Evolutionary conservation across 306 rosid genomes (phyloP), one percentile per base, ranked within the genome.

Genomic region (Prunus padus): DNA sequence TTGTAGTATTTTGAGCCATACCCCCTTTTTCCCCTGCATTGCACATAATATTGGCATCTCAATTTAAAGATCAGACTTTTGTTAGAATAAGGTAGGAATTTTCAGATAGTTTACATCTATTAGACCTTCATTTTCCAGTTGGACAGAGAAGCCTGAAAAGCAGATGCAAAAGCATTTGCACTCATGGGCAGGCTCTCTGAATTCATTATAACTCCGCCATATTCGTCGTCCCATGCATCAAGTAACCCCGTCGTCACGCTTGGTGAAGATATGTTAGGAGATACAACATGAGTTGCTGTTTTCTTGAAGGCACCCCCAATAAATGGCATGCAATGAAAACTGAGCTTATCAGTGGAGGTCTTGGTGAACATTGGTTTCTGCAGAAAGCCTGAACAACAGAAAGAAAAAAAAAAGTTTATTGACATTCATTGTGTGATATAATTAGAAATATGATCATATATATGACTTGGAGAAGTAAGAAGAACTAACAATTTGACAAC

Each of bases 1-100:
- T 73, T 25, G 75, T 63, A 71, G 55, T 57, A 86, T 26, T 61
- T 86, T 82, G n/a, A 86, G 86, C 90, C 90, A 86, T 13, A 84
- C 72, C 45, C 86, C 84, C 19, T 4, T 81, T 75, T 79, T 81
- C 60, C 84, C 86, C 86, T 84, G 8, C 23, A 67, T 84, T 81
- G 12, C 23, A 67, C 71, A 67, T 4, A 28, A 28, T 44, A 51
- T n/a, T n/a, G n/a, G 46, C n/a, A 55, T 11, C 11, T 55, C 20
- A 37, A 37, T 37, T 37, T 37, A 37, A 37, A 37, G 9, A 37
- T 20, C 26, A 20, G 61, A 3, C 26, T n/a, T 23, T 55, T 55
- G 12, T n/a, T 12, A 55, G 4, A 45, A 45, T 67, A 23, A 20
- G 31, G 25, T 44, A 44, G 3, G 18, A 12, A 4, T 16, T 4